These are phyloP conservation scores for Desmodesmus armatus DNA, from an alignment of 139 green algal genomes.

Conservation along the genomic window DNA sequence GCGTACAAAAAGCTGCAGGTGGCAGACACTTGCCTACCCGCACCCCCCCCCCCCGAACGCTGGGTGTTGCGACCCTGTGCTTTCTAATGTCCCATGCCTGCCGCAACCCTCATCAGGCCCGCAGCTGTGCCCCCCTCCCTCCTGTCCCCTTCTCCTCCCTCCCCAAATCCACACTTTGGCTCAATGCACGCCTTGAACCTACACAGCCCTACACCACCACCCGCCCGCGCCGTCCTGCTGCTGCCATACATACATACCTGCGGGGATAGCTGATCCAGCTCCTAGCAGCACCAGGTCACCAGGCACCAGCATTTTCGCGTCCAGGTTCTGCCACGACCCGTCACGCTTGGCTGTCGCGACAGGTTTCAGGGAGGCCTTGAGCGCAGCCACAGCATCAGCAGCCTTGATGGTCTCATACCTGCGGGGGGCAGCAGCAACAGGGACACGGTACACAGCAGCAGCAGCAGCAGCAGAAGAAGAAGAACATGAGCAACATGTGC, in stretches of 20 bases:
- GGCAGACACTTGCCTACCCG: too few species aligned
- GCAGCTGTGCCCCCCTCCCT: too few species aligned
- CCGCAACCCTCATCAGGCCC: too few species aligned
- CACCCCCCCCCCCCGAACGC: too few species aligned
- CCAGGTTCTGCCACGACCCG: conserved; percentile 75
- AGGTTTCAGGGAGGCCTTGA: conserved; percentile 89
- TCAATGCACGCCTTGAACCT: too few species aligned
- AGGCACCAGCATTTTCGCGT: conserved; percentile 76
- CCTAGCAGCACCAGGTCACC: conserved; percentile 84
- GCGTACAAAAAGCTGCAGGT: too few species aligned
- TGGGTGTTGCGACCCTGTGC: too few species aligned
- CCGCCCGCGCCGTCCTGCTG: conserved; percentile 24
- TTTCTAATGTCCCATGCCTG: too few species aligned
- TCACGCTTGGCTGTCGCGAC: conserved; percentile 83
- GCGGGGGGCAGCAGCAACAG: not conserved
- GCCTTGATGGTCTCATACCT: conserved; percentile 84
- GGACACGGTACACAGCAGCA: not conserved
- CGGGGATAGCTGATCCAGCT: conserved; percentile 78
- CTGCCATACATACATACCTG: conserved; percentile 80
- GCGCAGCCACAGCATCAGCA: conserved; percentile 84
- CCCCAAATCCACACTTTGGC: not conserved
- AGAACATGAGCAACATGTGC: too few species aligned
- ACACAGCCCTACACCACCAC: not conserved
- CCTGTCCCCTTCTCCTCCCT: not conserved
- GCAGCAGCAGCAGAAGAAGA: not conserved